Percentiles rank a stretch among this genome's conserved stretches.
These are phyloP conservation scores for Suillus clintonianus DNA, from an alignment of 768 basidiomycete genomes.

Conservation along the genomic window DNA sequence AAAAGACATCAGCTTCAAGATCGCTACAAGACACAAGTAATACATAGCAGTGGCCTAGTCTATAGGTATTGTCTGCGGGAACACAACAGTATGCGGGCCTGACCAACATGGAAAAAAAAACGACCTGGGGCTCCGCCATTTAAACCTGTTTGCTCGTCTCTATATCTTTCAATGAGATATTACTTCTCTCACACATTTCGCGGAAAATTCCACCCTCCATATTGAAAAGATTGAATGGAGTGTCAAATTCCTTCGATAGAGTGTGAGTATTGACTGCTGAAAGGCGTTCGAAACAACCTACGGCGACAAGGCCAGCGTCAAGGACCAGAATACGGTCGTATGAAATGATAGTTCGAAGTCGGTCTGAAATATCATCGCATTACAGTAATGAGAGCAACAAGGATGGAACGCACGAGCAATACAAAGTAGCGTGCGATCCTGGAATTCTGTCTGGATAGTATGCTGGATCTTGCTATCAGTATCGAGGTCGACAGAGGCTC, in stretches of 20 bases:
- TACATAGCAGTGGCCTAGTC: no score
- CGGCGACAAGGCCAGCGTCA: constrained; percentile 59
- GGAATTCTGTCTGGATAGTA: constrained; percentile 42
- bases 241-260: constrained; percentile 53
- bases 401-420: constrained; percentile 43
- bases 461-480: constrained; percentile 58
- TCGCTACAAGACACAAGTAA: not conserved
- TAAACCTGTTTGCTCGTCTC: constrained; percentile 1
- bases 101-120: not conserved
- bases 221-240: constrained; percentile 40
- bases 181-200: constrained; percentile 57
- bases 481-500: constrained; percentile 39
- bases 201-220: constrained; percentile 54
- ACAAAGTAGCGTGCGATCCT: constrained; percentile 51
- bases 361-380: constrained; percentile 24
- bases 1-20: not conserved
- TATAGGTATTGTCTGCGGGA: not conserved
- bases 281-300: constrained; percentile 23
- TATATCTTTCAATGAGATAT: constrained; percentile 52
- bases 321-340: constrained; percentile 76
- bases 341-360: constrained; percentile 52
- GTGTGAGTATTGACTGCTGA: not conserved
- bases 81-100: not conserved
- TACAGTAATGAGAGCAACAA: constrained; percentile 5
- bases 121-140: not conserved